Evolutionary conservation across 345 rosid genomes (phyloP), one percentile per base, ranked within the genome.

Genomic region (Arabidopsis arenosa): DNA sequence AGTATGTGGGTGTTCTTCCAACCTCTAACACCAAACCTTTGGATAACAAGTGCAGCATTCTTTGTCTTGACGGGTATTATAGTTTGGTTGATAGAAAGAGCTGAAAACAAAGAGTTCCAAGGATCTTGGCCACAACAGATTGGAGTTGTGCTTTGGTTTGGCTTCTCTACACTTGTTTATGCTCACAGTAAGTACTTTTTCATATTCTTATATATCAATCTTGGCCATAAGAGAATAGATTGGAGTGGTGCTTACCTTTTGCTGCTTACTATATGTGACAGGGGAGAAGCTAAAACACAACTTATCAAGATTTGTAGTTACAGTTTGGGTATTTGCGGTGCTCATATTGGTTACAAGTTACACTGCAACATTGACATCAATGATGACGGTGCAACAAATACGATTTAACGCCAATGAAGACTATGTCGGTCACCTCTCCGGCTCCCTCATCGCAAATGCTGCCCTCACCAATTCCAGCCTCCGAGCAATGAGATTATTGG

Each of bases 81-180:
- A 18, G 84, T 85, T 12, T 86, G 90, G 88, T 63, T 86, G n/a
- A 73, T 87, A n/a, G 92, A 89, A 75, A 85, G 75, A 58, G 49
- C 43, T 4, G 61, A 62, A 8, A 85, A 86, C 59, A 4, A 6
- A 0, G 85, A 80, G 10, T 85, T 89, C 68, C 76, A 78, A 1
- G 90, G 92, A 9, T 43, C 89, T 7, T 67, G 78, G 32, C 2
- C 67, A 6, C 53, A 80, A 23, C 88, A 84, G 70, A 23, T 84
- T 18, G 84, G 88, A 21, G 75, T 76, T 1, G 26, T 76, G 0
- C 70, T 83, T 23, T 87, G 65, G 81, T 87, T 80, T 68, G 80
- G 88, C 10, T 86, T 89, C 75, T 84, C 87, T n/a, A 84, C 87
- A 4, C 68, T 89, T 0, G 85, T 84, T 21, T 87, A 83, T 53